phyloP scores from a whole-genome alignment of 805 yeast genomes.

The Tetrapisispora iriomotensis region DNA sequence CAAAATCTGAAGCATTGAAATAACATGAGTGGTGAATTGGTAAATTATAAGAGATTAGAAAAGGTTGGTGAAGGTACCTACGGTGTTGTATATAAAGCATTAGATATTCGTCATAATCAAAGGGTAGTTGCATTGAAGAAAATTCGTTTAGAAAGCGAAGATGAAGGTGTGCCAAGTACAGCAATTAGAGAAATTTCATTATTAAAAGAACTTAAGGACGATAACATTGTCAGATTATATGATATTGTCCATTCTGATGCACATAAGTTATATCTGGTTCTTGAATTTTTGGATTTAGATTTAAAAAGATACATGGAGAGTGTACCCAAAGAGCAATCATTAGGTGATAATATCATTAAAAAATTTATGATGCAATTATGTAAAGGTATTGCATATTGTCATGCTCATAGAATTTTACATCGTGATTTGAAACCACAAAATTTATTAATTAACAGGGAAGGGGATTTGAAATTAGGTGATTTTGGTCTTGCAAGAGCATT shows the following conservation, averaged over 20 bases:
- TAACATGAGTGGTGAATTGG: constrained; percentile 77
- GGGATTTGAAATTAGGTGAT: constrained; percentile 89
- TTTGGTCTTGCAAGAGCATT: constrained; percentile 96
- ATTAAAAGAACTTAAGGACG: constrained; percentile 90
- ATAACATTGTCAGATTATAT: constrained; percentile 81
- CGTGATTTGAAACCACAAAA: constrained; percentile 92
- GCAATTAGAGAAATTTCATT: constrained; percentile 94
- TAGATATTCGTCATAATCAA: constrained; percentile 79
- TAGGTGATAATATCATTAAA: constrained; percentile 76
- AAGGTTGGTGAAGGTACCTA: constrained; percentile 97
- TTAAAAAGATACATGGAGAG: constrained; percentile 90
- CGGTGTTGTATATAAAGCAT: constrained; percentile 95
- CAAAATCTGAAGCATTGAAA: too few species aligned
- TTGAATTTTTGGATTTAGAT: constrained; percentile 89
- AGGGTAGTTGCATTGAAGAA: constrained; percentile 85
- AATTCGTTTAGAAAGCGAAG: constrained; percentile 84
- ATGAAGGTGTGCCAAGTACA: constrained; percentile 95
- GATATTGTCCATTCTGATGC: constrained; percentile 92
- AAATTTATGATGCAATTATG: constrained; percentile 91
- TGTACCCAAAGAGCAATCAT: constrained; percentile 76
- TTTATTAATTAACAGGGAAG: constrained; percentile 76
- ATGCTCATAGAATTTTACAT: constrained; percentile 55
- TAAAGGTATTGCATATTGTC: constrained; percentile 67
- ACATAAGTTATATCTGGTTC: constrained; percentile 85
- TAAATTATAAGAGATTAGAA: constrained; percentile 88